These are phyloP conservation scores for Neoboletus subvelutipes DNA, from an alignment of 768 basidiomycete genomes.

Conservation along the genomic window DNA sequence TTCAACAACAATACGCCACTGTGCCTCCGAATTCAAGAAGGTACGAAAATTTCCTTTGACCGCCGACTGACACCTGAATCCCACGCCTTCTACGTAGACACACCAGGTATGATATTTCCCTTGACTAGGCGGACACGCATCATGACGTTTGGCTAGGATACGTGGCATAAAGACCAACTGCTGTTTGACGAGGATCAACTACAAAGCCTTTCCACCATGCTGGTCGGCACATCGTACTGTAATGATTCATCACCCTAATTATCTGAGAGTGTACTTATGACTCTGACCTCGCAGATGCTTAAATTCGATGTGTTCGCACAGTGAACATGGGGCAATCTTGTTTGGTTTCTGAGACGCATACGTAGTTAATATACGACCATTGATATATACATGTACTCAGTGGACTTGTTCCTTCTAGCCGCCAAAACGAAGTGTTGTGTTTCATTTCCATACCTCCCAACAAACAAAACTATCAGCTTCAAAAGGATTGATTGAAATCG, in stretches of 20 bases:
- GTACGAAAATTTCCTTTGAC: conserved; percentile 37
- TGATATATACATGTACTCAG: conserved; percentile 5
- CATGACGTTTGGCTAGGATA: conserved; percentile 55
- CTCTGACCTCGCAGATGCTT: conserved; percentile 24
- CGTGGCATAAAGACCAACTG: conserved; percentile 88
- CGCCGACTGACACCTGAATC: conserved; percentile 2
- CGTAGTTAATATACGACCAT: background rate
- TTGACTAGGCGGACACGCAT: conserved; percentile 3
- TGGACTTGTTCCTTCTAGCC: background rate
- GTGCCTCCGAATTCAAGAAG: conserved; percentile 85
- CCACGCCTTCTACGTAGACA: conserved; percentile 40
- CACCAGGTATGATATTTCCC: conserved; percentile 49
- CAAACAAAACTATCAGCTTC: conserved; percentile 1
- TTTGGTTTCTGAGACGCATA: background rate
- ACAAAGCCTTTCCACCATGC: conserved; percentile 81
- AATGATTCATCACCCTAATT: conserved; percentile 31
- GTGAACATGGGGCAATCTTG: background rate
- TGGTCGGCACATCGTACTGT: conserved; percentile 91
- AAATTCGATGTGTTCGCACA: conserved; percentile 14
- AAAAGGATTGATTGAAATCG: conserved; percentile 17
- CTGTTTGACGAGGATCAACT: conserved; percentile 89
- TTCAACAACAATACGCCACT: conserved; percentile 84
- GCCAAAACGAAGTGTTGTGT: background rate
- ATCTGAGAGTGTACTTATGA: conserved; percentile 13
- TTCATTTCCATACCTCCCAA: background rate